Evolutionary conservation across 257 asterid species (phyloP).

Genomic region (Ilex asprella): DNA sequence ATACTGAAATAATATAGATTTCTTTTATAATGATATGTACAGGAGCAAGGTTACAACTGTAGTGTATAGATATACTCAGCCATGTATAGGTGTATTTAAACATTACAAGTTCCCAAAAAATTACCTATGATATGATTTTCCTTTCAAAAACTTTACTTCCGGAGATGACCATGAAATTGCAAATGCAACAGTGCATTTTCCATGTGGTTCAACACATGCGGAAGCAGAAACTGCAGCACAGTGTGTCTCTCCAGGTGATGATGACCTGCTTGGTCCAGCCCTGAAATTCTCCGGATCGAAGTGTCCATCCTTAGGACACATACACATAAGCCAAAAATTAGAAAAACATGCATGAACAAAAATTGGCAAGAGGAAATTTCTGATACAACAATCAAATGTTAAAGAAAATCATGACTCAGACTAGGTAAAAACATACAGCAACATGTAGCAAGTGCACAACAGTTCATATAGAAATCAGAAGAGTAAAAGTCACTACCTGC

Average conservation of each 20-base stretch:
- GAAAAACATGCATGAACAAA: neutral
- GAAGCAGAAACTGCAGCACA: conserved; percentile 99
- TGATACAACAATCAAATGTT: neutral
- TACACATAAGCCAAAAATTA: conserved; percentile 13
- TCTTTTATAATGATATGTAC: too few species aligned
- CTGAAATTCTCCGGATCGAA: conserved; percentile 73
- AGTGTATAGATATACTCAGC: neutral
- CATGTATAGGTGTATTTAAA: conserved; percentile 5
- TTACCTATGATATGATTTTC: conserved; percentile 89
- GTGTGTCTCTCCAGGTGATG: conserved; percentile 81
- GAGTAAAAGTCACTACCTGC: conserved; percentile 39
- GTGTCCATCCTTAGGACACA: conserved; percentile 66
- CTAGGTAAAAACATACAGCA: neutral
- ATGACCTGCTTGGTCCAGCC: conserved; percentile 76
- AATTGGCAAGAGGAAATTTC: neutral
- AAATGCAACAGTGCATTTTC: conserved; percentile 87
- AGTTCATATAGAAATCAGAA: too few species aligned
- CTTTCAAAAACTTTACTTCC: conserved; percentile 88
- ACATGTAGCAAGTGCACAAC: too few species aligned
- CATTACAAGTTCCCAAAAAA: neutral
- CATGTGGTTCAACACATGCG: conserved; percentile 97
- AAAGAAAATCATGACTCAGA: neutral
- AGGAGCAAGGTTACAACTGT: too few species aligned
- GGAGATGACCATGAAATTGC: conserved; percentile 97
- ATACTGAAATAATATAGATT: too few species aligned